phyloP scores from a whole-genome alignment of 768 basidiomycete genomes.

The Boletus edulis region DNA sequence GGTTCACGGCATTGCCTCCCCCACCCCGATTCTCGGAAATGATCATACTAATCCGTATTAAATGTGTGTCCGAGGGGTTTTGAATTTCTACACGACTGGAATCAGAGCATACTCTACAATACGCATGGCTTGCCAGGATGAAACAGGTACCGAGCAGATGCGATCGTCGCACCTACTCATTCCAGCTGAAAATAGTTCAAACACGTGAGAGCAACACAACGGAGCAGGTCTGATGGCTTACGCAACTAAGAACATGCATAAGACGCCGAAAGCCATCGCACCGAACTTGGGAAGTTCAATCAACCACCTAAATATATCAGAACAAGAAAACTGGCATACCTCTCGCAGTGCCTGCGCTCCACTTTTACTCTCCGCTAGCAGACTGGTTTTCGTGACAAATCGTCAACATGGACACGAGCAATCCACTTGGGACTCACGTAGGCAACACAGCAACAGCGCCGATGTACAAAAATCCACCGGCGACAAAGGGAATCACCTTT shows the following conservation, averaged over 20 bases:
- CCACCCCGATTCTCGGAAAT: conserved; percentile 8
- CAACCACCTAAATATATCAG: conserved; percentile 16
- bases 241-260: conserved; percentile 92
- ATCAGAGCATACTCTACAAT: conserved; percentile 6
- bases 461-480: conserved; percentile 91
- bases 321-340: conserved; percentile 38
- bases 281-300: conserved; percentile 59
- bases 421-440: conserved; percentile 54
- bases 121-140: not conserved
- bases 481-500: conserved; percentile 86
- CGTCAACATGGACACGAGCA: conserved; percentile 5
- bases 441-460: conserved; percentile 90
- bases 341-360: conserved; percentile 88
- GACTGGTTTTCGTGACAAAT: conserved; percentile 39
- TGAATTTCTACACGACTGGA: not conserved
- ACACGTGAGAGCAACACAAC: conserved; percentile 19
- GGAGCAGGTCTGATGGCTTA: conserved; percentile 44
- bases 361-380: conserved; percentile 86
- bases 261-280: conserved; percentile 87
- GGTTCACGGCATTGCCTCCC: conserved; percentile 25
- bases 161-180: conserved; percentile 52
- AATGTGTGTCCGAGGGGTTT: not conserved
- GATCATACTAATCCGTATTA: not conserved
- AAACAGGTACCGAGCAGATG: conserved; percentile 6
- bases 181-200: conserved; percentile 54